These are phyloP conservation scores for Myxozyma udenii DNA, from an alignment of 805 yeast genomes.

Conservation along the genomic window DNA sequence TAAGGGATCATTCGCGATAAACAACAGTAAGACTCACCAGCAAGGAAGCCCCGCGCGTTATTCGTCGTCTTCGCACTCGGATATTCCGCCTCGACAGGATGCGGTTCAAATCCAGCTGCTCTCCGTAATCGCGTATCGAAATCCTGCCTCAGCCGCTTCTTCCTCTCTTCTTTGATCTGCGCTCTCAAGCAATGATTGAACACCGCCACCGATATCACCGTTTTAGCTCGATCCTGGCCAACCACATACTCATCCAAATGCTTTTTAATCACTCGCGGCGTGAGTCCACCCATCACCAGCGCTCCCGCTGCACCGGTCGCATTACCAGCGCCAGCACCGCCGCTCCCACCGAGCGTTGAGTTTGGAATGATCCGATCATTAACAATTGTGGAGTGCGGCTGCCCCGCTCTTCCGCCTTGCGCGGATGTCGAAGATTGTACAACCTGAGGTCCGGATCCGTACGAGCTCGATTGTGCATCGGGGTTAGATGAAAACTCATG, in stretches of 20 bases:
- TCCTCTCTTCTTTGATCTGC: slow-evolving; percentile 19
- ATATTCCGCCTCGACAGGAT: slow-evolving; percentile 8
- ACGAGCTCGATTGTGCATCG: neutral
- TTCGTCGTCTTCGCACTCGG: slow-evolving; percentile 2
- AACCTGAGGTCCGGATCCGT: neutral
- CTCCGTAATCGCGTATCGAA: slow-evolving; percentile 15
- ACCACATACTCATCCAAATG: slow-evolving; percentile 52
- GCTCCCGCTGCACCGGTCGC: neutral
- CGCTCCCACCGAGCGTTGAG: neutral
- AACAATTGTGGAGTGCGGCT: too few relatives aligned
- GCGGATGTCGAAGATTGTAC: neutral
- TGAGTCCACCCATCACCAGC: neutral
- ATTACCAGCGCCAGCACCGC: neutral
- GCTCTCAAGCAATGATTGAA: slow-evolving; percentile 54
- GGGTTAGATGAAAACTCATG: too few relatives aligned
- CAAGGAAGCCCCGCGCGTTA: neutral
- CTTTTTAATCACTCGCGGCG: slow-evolving; percentile 40
- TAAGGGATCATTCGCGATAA: neutral
- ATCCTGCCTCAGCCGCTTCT: slow-evolving; percentile 7
- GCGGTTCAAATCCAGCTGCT: slow-evolving; percentile 7
- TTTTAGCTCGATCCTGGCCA: slow-evolving; percentile 56
- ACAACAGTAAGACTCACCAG: neutral
- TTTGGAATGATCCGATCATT: neutral
- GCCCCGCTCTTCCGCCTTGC: neutral
- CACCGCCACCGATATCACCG: slow-evolving; percentile 59